Conservation (phyloP, 2,329 filamentous ascomycete species). For the Colletotrichum sp. region DNA sequence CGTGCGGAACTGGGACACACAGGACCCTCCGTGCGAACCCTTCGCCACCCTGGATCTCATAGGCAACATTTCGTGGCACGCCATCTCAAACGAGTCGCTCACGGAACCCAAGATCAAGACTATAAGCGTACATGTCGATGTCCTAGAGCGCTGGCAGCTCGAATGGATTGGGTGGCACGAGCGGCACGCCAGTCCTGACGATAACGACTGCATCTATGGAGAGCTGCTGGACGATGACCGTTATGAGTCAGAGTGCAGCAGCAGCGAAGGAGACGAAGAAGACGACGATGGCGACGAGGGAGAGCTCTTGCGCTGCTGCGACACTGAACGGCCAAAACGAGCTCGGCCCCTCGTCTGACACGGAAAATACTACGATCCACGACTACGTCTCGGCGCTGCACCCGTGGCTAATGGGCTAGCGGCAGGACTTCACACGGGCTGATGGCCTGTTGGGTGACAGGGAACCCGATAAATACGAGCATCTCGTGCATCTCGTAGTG, state of each 20-base stretch:
- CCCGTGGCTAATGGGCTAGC: neutral
- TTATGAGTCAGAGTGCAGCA: neutral
- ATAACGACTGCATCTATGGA: neutral
- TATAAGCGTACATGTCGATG: neutral
- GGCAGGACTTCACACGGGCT: neutral
- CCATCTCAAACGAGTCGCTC: neutral
- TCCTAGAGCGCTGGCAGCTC: neutral
- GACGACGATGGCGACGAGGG: neutral
- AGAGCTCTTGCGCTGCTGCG: neutral
- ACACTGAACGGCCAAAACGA: neutral
- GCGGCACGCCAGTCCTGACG: neutral
- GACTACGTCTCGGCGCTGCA: neutral
- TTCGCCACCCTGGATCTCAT: rapidly evolving
- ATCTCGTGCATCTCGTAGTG: neutral
- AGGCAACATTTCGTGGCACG: neutral
- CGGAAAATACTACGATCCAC: neutral
- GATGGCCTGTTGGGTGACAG: neutral
- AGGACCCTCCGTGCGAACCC: neutral
- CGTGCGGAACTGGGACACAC: neutral
- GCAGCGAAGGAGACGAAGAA: neutral
- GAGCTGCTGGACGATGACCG: neutral
- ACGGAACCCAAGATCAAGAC: neutral
- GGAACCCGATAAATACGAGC: neutral
- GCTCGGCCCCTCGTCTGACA: neutral
- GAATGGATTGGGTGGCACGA: neutral